Conservation (phyloP, 305 asterid species). For the Solanum hybrid region DNA sequence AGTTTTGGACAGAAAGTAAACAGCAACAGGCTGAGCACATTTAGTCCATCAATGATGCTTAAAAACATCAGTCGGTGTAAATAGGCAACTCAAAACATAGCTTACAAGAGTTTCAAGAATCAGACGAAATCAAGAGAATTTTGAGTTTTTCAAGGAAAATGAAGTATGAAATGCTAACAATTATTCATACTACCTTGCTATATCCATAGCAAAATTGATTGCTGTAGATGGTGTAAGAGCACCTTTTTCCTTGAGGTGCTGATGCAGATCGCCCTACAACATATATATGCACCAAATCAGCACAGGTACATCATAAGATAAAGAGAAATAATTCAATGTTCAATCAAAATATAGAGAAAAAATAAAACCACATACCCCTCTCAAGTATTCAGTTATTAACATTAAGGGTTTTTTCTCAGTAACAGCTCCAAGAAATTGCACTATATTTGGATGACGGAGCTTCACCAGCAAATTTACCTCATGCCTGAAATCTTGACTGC, state of each 20-base stretch:
- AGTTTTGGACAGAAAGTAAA: neutral
- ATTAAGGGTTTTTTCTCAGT: conserved; percentile 88
- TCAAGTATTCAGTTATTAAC: conserved; percentile 89
- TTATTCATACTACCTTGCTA: conserved; percentile 55
- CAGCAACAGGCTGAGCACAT: neutral
- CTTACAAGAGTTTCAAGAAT: neutral
- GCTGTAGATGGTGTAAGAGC: conserved; percentile 72
- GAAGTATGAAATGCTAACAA: neutral
- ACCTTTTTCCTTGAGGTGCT: conserved; percentile 82
- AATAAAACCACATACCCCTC: conserved; percentile 62
- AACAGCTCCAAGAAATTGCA: conserved; percentile 97
- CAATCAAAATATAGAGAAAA: neutral
- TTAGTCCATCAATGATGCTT: neutral
- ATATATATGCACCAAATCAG: conserved; percentile 2
- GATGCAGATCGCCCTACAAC: conserved; percentile 91
- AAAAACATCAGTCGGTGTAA: neutral
- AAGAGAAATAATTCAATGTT: neutral
- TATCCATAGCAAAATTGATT: conserved; percentile 81
- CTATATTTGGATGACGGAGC: conserved; percentile 98
- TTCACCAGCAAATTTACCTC: conserved; percentile 98
- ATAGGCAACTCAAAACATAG: neutral
- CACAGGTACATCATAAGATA: neutral
- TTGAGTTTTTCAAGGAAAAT: conserved; percentile 3
- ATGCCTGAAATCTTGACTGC: conserved; percentile 98
- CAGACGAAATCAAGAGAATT: neutral